Conservation (phyloP, 2,329 filamentous ascomycete species). For the Calonectria montana region DNA sequence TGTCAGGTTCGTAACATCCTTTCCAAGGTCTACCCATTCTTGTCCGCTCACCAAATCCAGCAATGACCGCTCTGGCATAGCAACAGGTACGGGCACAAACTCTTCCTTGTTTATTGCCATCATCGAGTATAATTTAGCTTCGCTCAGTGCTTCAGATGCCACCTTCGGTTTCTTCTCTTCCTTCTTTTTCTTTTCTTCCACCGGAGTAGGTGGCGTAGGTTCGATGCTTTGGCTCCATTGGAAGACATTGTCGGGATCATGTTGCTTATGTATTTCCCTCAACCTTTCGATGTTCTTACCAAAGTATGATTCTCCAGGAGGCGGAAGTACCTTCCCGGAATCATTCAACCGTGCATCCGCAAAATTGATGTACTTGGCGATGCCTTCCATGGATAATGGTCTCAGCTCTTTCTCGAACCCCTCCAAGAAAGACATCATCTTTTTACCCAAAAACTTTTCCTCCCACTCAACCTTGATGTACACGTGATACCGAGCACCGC, state of each 20-base stretch:
- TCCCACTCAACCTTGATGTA: neutral
- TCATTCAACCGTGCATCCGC: neutral
- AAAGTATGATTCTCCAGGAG: neutral
- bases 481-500: neutral
- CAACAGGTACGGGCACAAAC: neutral
- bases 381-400: neutral
- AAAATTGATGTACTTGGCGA: neutral
- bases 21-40: neutral
- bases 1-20: neutral
- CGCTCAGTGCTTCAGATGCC: neutral
- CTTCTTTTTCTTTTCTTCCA: neutral
- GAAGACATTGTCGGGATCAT: neutral
- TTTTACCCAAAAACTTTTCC: neutral
- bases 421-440: neutral
- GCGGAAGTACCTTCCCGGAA: neutral
- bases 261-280: neutral
- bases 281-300: neutral
- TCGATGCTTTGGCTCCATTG: neutral
- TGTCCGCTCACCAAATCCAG: neutral
- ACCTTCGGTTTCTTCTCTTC: neutral
- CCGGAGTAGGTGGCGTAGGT: neutral
- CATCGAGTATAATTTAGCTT: neutral
- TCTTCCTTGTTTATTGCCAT: neutral
- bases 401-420: neutral
- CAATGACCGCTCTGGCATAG: neutral